Base-by-base conservation (phyloP, 306 rosid species). In the Vigna nakashimae region DNA sequence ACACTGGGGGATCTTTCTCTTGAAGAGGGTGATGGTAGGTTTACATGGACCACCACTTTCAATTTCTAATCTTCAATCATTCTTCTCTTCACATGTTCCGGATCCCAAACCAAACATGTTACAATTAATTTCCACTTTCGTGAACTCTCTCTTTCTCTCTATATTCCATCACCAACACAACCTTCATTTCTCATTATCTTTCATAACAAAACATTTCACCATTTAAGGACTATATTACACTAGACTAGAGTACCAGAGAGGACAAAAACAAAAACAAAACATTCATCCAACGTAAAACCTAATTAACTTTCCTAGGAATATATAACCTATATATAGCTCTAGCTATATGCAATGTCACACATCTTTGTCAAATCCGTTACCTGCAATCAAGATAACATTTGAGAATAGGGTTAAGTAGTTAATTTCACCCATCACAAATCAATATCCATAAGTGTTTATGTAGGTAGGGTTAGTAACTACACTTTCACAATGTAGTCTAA, bases 31-130 rank as follows among this genome's bases (percentile, higher is more conserved):
- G 42, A 30, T 22, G 59, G 60, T 46, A 28, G 79, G 74, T 72
- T 45, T 73, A 40, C 40, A 52, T 43, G 90, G 91, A 84, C 91
- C 93, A 80, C 88, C 87, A 80, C 83, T 90, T 73, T 60, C 88
- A 82, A 69, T 71, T 76, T 81, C 84, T 55, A 82, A 65, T 79
- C 76, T 81, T 88, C 65, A 85, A 83, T 87, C 84, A 85, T 84
- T 32, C 74, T 48, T 70, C 80, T 13, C 76, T 57, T 56, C 87
- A 69, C 87, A 72, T 84, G 80, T 73, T 65, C 40, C 15, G 76
- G 80, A 71, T 82, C 65, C 82, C 76, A 71, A 73, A 40, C 65
- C 49, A 42, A 51, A 40, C 40, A 55, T 42, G 65, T 22, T 20
- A 42, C 46, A 45, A 48, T 42, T 55, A 66, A 10, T 57, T 62